Percentiles rank a stretch among this genome's conserved stretches.
Conservation (phyloP, 2,329 filamentous ascomycete genomes). For the Stagonosporopsis cucurbitacearum region DNA sequence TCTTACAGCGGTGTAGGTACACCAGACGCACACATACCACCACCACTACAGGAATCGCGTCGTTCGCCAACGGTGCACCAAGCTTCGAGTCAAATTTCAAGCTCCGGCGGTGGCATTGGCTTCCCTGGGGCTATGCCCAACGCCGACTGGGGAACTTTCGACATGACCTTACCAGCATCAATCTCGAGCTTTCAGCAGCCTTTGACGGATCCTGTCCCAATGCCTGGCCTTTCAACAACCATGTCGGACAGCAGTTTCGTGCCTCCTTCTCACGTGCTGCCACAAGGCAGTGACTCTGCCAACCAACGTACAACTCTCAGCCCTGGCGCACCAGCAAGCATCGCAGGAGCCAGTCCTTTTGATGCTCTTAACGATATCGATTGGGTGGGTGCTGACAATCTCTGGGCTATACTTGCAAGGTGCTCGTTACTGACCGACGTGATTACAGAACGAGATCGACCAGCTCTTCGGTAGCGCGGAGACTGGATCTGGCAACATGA, state of each 20-base stretch:
- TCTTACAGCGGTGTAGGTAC: not conserved
- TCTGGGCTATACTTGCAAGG: not conserved
- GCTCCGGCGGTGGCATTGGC: conserved; percentile 4
- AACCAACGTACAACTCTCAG: not conserved
- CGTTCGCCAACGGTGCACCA: not conserved
- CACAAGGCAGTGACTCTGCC: conserved; percentile 4
- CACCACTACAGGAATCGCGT: conserved; percentile 6
- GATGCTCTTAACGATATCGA: conserved; percentile 62
- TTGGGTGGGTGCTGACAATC: conserved; percentile 61
- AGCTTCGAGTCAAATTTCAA: conserved; percentile 2
- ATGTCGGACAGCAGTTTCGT: not conserved
- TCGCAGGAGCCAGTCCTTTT: conserved; percentile 29
- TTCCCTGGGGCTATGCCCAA: conserved; percentile 36
- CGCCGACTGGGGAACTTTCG: conserved; percentile 36
- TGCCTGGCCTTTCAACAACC: conserved; percentile 3
- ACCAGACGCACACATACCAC: conserved; percentile 3
- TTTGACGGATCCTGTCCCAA: not conserved
- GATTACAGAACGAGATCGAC: conserved; percentile 54
- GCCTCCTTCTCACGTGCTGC: not conserved
- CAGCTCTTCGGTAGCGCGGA: conserved; percentile 51
- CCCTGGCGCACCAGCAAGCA: not conserved
- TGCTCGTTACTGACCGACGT: conserved; percentile 3
- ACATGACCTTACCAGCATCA: conserved; percentile 17
- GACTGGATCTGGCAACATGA: conserved; percentile 33
- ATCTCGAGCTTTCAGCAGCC: conserved; percentile 10